phyloP scores from a whole-genome alignment of 2,329 filamentous ascomycete genomes.

The Pseudophaeomoniella oleicola region DNA sequence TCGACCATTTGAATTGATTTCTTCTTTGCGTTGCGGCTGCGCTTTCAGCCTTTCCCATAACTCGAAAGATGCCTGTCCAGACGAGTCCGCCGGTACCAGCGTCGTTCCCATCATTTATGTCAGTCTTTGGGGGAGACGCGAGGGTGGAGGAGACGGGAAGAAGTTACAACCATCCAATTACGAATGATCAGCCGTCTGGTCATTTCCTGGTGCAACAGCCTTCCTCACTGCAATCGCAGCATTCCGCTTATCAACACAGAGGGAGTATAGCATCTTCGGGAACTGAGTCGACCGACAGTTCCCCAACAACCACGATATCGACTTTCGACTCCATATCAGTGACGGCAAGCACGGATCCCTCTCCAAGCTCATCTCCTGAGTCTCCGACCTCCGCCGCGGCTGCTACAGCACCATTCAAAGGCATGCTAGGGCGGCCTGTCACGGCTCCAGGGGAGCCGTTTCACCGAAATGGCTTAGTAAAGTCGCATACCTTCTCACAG shows the following conservation, averaged over 20 bases:
- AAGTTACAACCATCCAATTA: constrained; percentile 8
- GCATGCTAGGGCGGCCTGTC: constrained; percentile 13
- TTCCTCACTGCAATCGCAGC: constrained; percentile 3
- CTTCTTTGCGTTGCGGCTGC: too few species aligned
- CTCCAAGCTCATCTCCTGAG: constrained; percentile 82
- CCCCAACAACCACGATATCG: constrained; percentile 84
- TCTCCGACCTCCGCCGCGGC: constrained; percentile 67
- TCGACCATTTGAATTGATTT: too few species aligned
- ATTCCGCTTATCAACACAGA: constrained; percentile 21
- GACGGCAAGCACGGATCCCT: constrained; percentile 56
- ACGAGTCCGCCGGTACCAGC: constrained; percentile 23
- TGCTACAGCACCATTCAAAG: constrained; percentile 34
- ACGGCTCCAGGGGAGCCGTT: background rate
- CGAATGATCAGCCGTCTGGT: too few species aligned
- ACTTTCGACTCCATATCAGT: constrained; percentile 83
- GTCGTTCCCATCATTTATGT: constrained; percentile 38
- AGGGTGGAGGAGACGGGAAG: constrained; percentile 16
- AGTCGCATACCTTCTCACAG: background rate
- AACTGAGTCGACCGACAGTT: constrained; percentile 85
- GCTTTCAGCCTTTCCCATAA: too few species aligned
- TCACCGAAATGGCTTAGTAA: background rate
- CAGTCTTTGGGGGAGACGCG: constrained; percentile 32
- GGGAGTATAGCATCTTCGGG: constrained; percentile 27
- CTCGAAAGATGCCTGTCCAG: constrained; percentile 21
- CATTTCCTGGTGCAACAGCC: constrained; percentile 2